Evolutionary conservation across 306 rosid species (phyloP), one percentile per base, ranked within the genome.

Genomic region (Argentina anserina): DNA sequence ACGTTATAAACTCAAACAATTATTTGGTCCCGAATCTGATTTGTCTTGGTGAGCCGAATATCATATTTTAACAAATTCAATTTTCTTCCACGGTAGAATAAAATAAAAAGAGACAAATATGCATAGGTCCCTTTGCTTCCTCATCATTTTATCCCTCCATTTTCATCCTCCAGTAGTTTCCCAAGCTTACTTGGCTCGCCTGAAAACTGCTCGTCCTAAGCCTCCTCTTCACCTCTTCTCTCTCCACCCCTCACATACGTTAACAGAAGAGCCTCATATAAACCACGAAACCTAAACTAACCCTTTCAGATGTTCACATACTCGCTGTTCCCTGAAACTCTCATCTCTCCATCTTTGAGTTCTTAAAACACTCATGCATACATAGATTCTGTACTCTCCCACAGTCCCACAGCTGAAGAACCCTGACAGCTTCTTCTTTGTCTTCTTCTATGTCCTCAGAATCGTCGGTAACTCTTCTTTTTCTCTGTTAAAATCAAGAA

Each of bases 181-280:
- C 29, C 62, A 6, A 11, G 18, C 62, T 56, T 56, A 56, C 62
- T 23, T 23, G 18, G 25, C 40, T 70, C 3, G 71, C 78, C 85
- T 64, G 83, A 77, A 88, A 80, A 77, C 86, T 53, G 18, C 0
- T 56, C 34, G 65, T 66, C 2, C 31, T 0, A 20, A 67, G 68
- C 75, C 77, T 23, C 75, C 80, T 20, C 63, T n/a, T 46, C 42
- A 5, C 50, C 28, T 59, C 76, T 49, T 69, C 34, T 42, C 65
- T 20, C 52, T 21, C 37, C 40, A 3, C 13, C 74, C 56, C 67
- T 73, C 60, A 64, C 69, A 71, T 45, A 63, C 81, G 59, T 74
- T 75, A 45, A 49, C 64, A 75, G 81, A 52, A 81, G 46, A 81
- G 65, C 42, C 69, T n/a, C 76, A 9, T 69, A 75, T 31, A 53